Conservation (phyloP, 805 yeast species). For the Suhomyces faveliae region DNA sequence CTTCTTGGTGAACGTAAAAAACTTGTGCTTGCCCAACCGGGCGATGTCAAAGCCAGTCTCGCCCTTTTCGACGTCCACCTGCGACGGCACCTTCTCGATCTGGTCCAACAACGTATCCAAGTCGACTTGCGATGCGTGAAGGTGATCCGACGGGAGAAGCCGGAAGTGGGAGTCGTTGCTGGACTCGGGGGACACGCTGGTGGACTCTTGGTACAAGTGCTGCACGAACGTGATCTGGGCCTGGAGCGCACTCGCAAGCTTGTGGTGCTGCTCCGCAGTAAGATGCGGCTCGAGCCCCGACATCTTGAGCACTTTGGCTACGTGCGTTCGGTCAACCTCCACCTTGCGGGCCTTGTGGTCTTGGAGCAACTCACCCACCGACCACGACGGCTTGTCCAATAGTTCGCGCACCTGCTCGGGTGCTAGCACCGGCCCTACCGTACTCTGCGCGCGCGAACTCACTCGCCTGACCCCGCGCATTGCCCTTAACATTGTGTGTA, state of each 20-base stretch:
- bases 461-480: background rate
- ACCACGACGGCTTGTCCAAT: conserved; percentile 13
- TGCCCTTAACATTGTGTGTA: background rate
- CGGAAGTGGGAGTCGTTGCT: conserved; percentile 30
- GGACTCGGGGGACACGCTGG: conserved; percentile 9
- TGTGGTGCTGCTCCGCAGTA: conserved; percentile 23
- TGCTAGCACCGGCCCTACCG: conserved; percentile 6
- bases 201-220: conserved; percentile 35
- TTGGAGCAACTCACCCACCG: conserved; percentile 11
- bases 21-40: conserved; percentile 3
- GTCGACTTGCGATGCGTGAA: conserved; percentile 21
- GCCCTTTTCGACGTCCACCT: conserved; percentile 12
- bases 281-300: conserved; percentile 47
- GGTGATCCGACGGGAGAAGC: conserved; percentile 34
- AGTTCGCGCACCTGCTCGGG: background rate
- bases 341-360: background rate
- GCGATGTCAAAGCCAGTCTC: conserved; percentile 9
- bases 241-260: conserved; percentile 34
- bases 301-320: conserved; percentile 39
- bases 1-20: conserved; percentile 4
- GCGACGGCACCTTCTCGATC: conserved; percentile 2
- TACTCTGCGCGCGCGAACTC: background rate
- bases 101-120: conserved; percentile 14
- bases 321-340: conserved; percentile 14
- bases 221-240: conserved; percentile 53